These are phyloP conservation scores for Pichia insulana DNA, from an alignment of 805 yeast species.

Conservation along the genomic window DNA sequence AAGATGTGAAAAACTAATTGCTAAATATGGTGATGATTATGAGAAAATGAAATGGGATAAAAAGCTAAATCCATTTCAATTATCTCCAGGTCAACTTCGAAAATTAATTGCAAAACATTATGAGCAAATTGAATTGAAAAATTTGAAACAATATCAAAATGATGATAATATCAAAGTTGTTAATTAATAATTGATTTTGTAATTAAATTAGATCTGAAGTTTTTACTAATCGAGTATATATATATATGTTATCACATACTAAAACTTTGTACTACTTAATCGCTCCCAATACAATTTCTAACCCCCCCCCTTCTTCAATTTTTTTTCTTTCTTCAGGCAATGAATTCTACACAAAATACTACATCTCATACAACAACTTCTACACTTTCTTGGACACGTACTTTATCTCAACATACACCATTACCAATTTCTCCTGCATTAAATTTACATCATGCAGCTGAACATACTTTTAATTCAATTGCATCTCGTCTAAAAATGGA, in stretches of 20 bases:
- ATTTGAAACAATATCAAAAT: too few relatives aligned
- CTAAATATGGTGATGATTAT: conserved; percentile 82
- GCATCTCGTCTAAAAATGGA: background rate
- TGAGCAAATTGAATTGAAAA: background rate
- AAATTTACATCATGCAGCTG: background rate
- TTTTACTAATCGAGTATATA: too few relatives aligned
- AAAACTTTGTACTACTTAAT: too few relatives aligned
- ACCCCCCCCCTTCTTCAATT: too few relatives aligned
- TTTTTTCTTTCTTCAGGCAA: too few relatives aligned
- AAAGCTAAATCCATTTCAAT: conserved; percentile 75
- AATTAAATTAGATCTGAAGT: too few relatives aligned
- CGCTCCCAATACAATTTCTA: too few relatives aligned
- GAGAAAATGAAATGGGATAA: conserved; percentile 89
- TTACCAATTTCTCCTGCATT: background rate
- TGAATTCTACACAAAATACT: too few relatives aligned
- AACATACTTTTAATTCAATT: background rate
- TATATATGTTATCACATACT: too few relatives aligned
- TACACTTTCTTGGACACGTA: background rate
- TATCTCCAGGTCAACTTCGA: conserved; percentile 74
- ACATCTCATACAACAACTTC: background rate
- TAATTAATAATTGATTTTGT: too few relatives aligned
- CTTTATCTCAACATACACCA: background rate
- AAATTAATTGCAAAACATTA: conserved; percentile 48
- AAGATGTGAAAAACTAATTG: conserved; percentile 58
- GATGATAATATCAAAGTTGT: too few relatives aligned